Conservation (phyloP, 805 yeast genomes). For the Yamadazyma takamatsuzukensis region DNA sequence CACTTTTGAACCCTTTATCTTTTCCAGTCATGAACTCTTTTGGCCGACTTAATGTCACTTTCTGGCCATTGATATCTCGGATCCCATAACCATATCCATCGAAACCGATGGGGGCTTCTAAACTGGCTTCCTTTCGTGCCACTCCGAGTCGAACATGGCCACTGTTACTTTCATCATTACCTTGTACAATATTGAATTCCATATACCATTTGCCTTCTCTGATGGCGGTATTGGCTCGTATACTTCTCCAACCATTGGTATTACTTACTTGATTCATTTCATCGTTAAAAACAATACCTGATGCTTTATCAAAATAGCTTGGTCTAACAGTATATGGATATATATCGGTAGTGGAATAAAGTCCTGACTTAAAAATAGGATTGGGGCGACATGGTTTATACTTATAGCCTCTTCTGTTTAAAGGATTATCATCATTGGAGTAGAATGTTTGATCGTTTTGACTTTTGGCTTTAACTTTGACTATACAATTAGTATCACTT, state of each 20-base stretch:
- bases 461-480: constrained; percentile 8
- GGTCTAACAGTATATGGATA: constrained; percentile 61
- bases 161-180: constrained; percentile 21
- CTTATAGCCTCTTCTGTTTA: constrained; percentile 75
- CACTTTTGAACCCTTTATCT: constrained; percentile 55
- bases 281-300: constrained; percentile 41
- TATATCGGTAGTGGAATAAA: constrained; percentile 70
- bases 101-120: constrained; percentile 94
- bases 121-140: constrained; percentile 77
- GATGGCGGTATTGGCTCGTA: constrained; percentile 69
- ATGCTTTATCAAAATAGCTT: constrained; percentile 67
- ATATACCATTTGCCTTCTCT: constrained; percentile 78
- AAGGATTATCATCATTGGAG: constrained; percentile 72
- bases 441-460: constrained; percentile 24
- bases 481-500: constrained; percentile 4
- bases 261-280: constrained; percentile 43
- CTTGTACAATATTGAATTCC: constrained; percentile 61
- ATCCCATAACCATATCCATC: constrained; percentile 94
- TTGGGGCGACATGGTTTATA: constrained; percentile 77
- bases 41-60: constrained; percentile 72
- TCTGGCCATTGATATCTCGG: constrained; percentile 73
- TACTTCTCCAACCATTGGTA: constrained; percentile 72
- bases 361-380: constrained; percentile 50
- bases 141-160: constrained; percentile 80
- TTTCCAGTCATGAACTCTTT: constrained; percentile 45